Evolutionary conservation across 805 yeast species (phyloP).

Genomic region (Kodamaea laetipori): DNA sequence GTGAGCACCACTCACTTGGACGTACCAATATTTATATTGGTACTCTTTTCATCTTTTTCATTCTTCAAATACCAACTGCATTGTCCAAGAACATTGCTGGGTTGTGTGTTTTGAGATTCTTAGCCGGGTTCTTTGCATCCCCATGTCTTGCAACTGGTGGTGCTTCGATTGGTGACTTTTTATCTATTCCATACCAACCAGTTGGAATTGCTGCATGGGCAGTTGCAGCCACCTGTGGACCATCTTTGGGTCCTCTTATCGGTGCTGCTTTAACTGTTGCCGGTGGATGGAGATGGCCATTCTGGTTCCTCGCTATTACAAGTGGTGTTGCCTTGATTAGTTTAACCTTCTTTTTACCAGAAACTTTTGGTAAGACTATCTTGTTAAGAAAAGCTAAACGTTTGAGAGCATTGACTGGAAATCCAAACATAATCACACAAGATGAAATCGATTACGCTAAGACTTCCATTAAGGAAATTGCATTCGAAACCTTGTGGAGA

Average conservation of each 20-base stretch:
- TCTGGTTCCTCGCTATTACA: no score
- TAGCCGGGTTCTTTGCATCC: constrained; percentile 56
- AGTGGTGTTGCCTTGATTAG: no score
- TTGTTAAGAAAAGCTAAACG: constrained; percentile 50
- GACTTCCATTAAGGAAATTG: constrained; percentile 18
- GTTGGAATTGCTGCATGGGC: no score
- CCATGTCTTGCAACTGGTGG: constrained; percentile 48
- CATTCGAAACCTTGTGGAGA: constrained; percentile 43
- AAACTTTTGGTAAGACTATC: constrained; percentile 48
- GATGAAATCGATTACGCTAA: constrained; percentile 37
- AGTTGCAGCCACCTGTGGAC: no score
- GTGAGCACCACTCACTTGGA: constrained; percentile 55
- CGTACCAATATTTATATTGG: constrained; percentile 51
- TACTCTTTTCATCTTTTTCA: constrained; percentile 47
- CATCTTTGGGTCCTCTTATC: no score
- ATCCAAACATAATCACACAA: constrained; percentile 41
- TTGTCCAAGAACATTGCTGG: constrained; percentile 51
- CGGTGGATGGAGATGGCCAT: no score
- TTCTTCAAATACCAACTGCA: constrained; percentile 58
- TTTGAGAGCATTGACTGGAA: constrained; percentile 51
- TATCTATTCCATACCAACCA: no score
- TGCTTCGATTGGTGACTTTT: no score
- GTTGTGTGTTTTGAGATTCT: constrained; percentile 49
- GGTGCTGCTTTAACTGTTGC: no score
- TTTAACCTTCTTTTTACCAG: constrained; percentile 45